Evolutionary conservation across 805 yeast species (phyloP), one percentile per base, ranked within the genome.

Genomic region (Metschnikowia henanensis): DNA sequence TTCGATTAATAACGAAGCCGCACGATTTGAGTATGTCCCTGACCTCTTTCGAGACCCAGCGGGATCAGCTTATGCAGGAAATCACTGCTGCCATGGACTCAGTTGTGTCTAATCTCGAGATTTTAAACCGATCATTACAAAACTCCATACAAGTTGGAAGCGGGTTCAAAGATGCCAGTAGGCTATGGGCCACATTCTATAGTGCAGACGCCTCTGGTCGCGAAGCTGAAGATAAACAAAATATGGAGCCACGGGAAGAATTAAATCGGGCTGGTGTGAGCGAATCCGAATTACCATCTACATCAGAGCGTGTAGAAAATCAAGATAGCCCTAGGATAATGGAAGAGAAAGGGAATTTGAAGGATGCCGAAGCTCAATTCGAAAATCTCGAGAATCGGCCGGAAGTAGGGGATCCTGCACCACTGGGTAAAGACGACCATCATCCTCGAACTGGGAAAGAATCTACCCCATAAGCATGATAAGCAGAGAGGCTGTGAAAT

Each of bases 121-220:
- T 81, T 17, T 65, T 86, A 46, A 85, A 85, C 57, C 71, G 88
- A 34, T 77, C 90, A 0, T 64, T 86, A 39, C 84, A 83, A 51
- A 81, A 79, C 33, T 77, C 82, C 2, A 74, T 84, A 13, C 83
- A 84, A 18, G 87, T 86, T 3, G 91, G 94, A 1, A 80, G 81
- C 56, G 91, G 84, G 47, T 86, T 85, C 54, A 87, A 84, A 45
- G 76, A 78, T 39, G 87, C 84, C 13, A 77, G 90, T 3, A 65
- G 73, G n/a, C 66, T 85, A 28, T 86, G 95, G 95, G 67, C 75
- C 26, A 75, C 74, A 29, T 84, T 85, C 55, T 84, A 85, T 53
- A 78, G 79, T 55, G 81, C 81, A 0, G 38, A 71, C 17, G 66
- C 64, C 15, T 13, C 43, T 9, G 42, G 30, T 21, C 21, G 21